Evolutionary conservation across 805 yeast species (phyloP).

Genomic region (Suhomyces sp.): DNA sequence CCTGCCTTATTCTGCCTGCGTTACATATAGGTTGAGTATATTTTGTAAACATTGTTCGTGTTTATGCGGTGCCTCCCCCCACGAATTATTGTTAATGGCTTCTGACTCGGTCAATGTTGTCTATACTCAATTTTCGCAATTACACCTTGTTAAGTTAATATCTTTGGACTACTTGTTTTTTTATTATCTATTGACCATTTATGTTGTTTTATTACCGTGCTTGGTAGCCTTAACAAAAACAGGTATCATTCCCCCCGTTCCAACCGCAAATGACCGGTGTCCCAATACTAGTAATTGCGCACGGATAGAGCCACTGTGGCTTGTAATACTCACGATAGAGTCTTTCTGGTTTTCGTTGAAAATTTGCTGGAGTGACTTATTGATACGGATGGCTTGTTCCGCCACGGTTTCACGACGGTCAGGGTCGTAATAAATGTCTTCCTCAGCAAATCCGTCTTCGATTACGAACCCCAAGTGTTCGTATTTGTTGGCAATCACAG

Average conservation of each 20-base stretch:
- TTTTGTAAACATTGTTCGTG: too few relatives aligned
- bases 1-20: too few relatives aligned
- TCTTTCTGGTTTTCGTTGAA: slow-evolving; percentile 22
- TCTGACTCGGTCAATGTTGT: too few relatives aligned
- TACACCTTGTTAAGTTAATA: too few relatives aligned
- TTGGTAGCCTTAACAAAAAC: slow-evolving; percentile 46
- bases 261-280: slow-evolving; percentile 48
- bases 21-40: too few relatives aligned
- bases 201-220: too few relatives aligned
- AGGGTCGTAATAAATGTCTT: slow-evolving; percentile 42
- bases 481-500: slow-evolving; percentile 41
- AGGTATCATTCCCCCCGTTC: slow-evolving; percentile 59
- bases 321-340: slow-evolving; percentile 41
- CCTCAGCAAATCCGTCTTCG: slow-evolving; percentile 46
- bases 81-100: too few relatives aligned
- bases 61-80: too few relatives aligned
- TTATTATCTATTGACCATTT: too few relatives aligned
- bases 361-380: slow-evolving; percentile 37
- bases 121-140: too few relatives aligned
- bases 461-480: slow-evolving; percentile 34
- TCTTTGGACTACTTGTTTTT: too few relatives aligned
- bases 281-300: slow-evolving; percentile 47
- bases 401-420: slow-evolving; percentile 41
- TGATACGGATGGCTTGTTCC: slow-evolving; percentile 39
- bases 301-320: slow-evolving; percentile 52